phyloP scores from a whole-genome alignment of 2,329 filamentous ascomycete species.

The Calonectria hongkongensis region DNA sequence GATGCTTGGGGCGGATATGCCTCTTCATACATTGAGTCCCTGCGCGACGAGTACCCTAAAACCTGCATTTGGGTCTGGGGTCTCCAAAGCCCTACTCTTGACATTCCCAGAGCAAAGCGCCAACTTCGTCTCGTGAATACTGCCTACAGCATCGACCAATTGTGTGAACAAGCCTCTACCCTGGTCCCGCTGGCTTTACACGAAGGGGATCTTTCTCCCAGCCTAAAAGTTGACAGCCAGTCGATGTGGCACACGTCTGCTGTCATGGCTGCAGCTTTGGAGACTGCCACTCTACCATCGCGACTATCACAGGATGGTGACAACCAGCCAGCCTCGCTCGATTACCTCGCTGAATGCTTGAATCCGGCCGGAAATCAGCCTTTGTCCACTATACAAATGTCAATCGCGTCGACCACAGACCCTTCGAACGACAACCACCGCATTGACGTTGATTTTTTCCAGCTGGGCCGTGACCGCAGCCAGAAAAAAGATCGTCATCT shows the following conservation, averaged over 20 bases:
- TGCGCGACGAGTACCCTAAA: conserved; percentile 95
- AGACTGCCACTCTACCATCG: conserved; percentile 86
- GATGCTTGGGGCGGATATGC: conserved; percentile 90
- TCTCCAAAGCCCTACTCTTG: conserved; percentile 77
- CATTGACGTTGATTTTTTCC: conserved; percentile 58
- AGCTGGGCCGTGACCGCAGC: conserved; percentile 48
- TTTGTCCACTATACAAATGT: conserved; percentile 84
- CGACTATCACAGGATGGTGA: conserved; percentile 73
- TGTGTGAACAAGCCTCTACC: conserved; percentile 83
- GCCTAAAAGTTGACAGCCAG: conserved; percentile 74
- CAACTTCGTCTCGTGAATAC: conserved; percentile 81
- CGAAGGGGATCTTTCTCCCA: conserved; percentile 72
- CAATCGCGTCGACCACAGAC: conserved; percentile 64
- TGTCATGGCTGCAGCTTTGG: conserved; percentile 83
- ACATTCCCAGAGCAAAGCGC: conserved; percentile 70
- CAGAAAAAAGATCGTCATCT: conserved; percentile 38
- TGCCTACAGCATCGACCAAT: conserved; percentile 81
- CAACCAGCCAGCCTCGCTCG: conserved; percentile 69
- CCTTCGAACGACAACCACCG: conserved; percentile 55
- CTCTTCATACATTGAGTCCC: conserved; percentile 81
- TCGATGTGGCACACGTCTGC: conserved; percentile 89
- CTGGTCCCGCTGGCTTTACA: conserved; percentile 84
- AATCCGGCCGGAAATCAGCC: conserved; percentile 87
- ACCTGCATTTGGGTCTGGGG: conserved; percentile 91
- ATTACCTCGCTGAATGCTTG: conserved; percentile 78